phyloP scores from a whole-genome alignment of 306 rosid genomes.

The Begonia peltatifolia region DNA sequence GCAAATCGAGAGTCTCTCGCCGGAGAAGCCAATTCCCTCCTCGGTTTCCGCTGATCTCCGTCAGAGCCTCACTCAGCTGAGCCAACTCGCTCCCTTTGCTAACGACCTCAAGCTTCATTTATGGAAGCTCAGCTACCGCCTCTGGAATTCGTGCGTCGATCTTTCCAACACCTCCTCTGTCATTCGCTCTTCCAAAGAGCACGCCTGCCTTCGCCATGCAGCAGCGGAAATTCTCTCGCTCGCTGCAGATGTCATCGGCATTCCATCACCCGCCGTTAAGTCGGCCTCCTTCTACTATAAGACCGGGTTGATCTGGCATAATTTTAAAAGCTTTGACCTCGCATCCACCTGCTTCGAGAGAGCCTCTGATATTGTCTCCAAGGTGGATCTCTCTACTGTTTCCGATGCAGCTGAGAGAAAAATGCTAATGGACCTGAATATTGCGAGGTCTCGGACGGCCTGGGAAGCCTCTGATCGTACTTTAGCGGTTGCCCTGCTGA shows the following conservation, averaged over 20 bases:
- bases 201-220: slow-evolving; percentile 63
- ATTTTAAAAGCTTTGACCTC: slow-evolving; percentile 53
- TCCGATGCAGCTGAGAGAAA: slow-evolving; percentile 38
- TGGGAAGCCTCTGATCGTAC: slow-evolving; percentile 66
- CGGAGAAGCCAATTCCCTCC: slow-evolving; percentile 17
- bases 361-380: slow-evolving; percentile 62
- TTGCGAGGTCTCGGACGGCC: slow-evolving; percentile 74
- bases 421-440: slow-evolving; percentile 47
- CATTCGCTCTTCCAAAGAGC: slow-evolving; percentile 36
- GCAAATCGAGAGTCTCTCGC: slow-evolving; percentile 35
- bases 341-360: slow-evolving; percentile 76
- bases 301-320: slow-evolving; percentile 68
- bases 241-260: slow-evolving; percentile 36
- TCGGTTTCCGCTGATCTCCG: slow-evolving; percentile 38
- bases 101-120: slow-evolving; percentile 47
- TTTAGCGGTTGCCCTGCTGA: slow-evolving; percentile 51
- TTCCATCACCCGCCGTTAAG: slow-evolving; percentile 54
- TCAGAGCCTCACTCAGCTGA: slow-evolving; percentile 26
- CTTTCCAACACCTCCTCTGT: slow-evolving; percentile 57
- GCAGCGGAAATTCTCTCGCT: slow-evolving; percentile 56
- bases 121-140: slow-evolving; percentile 89
- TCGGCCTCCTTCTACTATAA: slow-evolving; percentile 63
- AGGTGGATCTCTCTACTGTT: slow-evolving; percentile 16
- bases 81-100: slow-evolving; percentile 37
- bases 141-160: slow-evolving; percentile 91